A percentile compares a stretch with the other conserved stretches of the same genome.
These are phyloP conservation scores for Umbelopsis vinacea DNA, from an alignment of 192 early-diverging fungal genomes.

Conservation along the genomic window DNA sequence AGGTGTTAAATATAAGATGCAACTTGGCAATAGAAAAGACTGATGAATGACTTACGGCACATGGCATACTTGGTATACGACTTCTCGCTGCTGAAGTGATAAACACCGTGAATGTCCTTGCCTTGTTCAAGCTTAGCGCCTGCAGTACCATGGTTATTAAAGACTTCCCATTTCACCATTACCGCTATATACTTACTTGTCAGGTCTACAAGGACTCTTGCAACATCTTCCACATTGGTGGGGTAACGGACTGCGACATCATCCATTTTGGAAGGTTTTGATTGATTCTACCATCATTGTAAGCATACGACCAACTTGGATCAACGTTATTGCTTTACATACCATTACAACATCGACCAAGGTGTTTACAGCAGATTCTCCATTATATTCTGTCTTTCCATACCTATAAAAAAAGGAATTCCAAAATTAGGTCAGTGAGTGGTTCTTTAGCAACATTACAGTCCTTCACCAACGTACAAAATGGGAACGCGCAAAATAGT, in stretches of 20 bases:
- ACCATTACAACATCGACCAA: slow-evolving; percentile 71
- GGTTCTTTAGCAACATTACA: no score
- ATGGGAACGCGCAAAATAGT: slow-evolving; percentile 82
- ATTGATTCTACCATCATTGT: slow-evolving; percentile 34
- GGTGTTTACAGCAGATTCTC: slow-evolving; percentile 79
- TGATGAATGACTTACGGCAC: slow-evolving; percentile 52
- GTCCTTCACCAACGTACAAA: slow-evolving; percentile 45
- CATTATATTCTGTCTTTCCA: slow-evolving; percentile 63
- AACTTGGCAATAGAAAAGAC: neutral
- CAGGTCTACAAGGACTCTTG: slow-evolving; percentile 69
- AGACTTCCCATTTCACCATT: neutral
- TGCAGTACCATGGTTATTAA: slow-evolving; percentile 5
- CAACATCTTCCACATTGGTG: slow-evolving; percentile 80
- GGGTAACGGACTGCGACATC: slow-evolving; percentile 75
- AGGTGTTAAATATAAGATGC: neutral
- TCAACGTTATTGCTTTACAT: neutral
- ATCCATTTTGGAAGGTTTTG: slow-evolving; percentile 66
- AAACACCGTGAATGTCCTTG: slow-evolving; percentile 53
- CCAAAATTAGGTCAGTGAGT: neutral
- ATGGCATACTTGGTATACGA: slow-evolving; percentile 73
- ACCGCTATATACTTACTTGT: slow-evolving; percentile 37
- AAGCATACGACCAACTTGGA: neutral
- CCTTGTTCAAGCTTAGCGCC: slow-evolving; percentile 41
- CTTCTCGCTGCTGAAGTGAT: slow-evolving; percentile 67
- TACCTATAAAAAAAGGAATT: slow-evolving; percentile 46